Base-by-base conservation (phyloP, 768 basidiomycete species). In the Neoboletus brunneissimus region DNA sequence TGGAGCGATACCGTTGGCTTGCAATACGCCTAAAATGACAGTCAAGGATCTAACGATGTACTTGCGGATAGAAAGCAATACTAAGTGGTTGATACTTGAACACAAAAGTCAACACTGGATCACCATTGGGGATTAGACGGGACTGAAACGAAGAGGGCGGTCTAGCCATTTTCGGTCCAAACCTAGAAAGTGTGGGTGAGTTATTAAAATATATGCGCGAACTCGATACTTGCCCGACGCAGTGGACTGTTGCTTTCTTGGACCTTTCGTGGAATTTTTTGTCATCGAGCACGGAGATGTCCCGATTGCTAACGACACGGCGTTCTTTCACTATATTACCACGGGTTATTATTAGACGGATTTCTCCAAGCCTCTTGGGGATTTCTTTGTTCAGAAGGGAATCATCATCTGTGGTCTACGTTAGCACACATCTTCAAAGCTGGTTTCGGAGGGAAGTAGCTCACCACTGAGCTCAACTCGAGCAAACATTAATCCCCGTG, bases 201-300 rank as follows among this genome's bases (percentile, higher is more conserved):
- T 5, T 48, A 51, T 32, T 15, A 22, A 29, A 2, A 40, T 13
- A 45, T 37, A 22, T 18, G 10, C 9, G 22, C 4, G 4, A n/a
- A 48, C 20, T 9, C 27, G n/a, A 40, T 15, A 48, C 62, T 48
- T 49, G 57, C 67, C 57, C 44, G 13, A 67, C 48, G 40, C 60
- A 50, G 29, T 68, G 67, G 15, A 57, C 47, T 4, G 50, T 59
- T 12, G 59, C 49, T 55, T 69, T 69, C 55, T 69, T 67, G 31
- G 52, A 46, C 15, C 45, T 59, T 46, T 67, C 63, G 20, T 69
- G 67, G 4, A 57, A 55, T n/a, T 20, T 61, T 5, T 46, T 51
- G n/a, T 56, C 51, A 35, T n/a, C 18, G 7, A 20, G n/a, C 12
- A 32, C 27, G 22, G 9, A 12, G 11, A 8, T 1, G 16, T 4